phyloP scores from a whole-genome alignment of 2,329 filamentous ascomycete species.

The Pseudogymnoascus sp. region DNA sequence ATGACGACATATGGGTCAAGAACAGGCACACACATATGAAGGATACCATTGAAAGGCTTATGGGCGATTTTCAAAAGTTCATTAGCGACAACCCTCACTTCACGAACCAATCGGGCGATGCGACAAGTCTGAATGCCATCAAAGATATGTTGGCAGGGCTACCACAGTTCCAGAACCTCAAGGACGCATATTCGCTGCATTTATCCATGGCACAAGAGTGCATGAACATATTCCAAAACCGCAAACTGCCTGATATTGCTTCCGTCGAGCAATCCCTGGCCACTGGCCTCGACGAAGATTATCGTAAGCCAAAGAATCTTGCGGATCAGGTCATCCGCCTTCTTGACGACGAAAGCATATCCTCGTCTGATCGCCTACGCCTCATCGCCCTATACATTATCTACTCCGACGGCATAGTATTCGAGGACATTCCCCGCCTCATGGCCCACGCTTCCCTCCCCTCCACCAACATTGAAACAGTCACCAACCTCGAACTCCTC shows the following conservation, averaged over 20 bases:
- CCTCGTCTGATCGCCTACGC: slow-evolving; percentile 67
- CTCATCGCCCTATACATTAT: slow-evolving; percentile 80
- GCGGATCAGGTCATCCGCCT: slow-evolving; percentile 78
- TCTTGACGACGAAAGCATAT: slow-evolving; percentile 75
- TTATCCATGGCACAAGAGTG: slow-evolving; percentile 95
- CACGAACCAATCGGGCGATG: slow-evolving; percentile 62
- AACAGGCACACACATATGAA: slow-evolving; percentile 97
- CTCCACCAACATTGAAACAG: slow-evolving; percentile 61
- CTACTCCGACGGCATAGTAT: slow-evolving; percentile 76
- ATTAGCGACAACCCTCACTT: slow-evolving; percentile 88
- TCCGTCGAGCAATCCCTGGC: slow-evolving; percentile 84
- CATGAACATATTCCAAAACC: slow-evolving; percentile 83
- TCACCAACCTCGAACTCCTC: slow-evolving; percentile 73
- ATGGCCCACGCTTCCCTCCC: slow-evolving; percentile 76
- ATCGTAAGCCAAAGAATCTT: slow-evolving; percentile 81
- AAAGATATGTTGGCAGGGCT: slow-evolving; percentile 95
- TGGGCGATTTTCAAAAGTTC: slow-evolving; percentile 88
- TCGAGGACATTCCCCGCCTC: slow-evolving; percentile 76
- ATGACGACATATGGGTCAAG: slow-evolving; percentile 90
- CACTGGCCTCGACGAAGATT: slow-evolving; percentile 88
- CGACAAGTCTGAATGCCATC: slow-evolving; percentile 79
- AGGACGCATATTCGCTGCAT: slow-evolving; percentile 89
- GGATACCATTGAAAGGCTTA: slow-evolving; percentile 89
- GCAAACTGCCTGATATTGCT: slow-evolving; percentile 80
- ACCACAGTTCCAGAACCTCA: slow-evolving; percentile 91